Evolutionary conservation across 176 grass and related monocot species (phyloP).

Genomic region (Hordeum marinum): DNA sequence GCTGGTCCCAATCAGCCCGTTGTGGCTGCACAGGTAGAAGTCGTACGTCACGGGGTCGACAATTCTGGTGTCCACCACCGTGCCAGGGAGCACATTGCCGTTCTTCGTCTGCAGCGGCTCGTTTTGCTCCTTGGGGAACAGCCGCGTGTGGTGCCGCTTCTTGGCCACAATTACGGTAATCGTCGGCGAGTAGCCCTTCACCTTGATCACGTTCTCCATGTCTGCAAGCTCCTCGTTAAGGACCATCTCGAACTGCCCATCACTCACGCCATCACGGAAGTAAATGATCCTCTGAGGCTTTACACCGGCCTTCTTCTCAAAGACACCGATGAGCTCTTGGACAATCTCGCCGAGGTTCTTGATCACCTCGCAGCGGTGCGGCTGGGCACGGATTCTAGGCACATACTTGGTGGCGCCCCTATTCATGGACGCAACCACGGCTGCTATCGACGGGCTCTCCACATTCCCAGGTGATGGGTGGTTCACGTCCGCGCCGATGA

Average conservation of each 20-base stretch:
- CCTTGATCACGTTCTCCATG: conserved; percentile 40
- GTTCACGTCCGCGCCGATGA: conserved; percentile 64
- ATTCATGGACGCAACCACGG: conserved; percentile 44
- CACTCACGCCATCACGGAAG: conserved; percentile 69
- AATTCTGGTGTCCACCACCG: conserved; percentile 56
- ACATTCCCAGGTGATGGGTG: conserved; percentile 36
- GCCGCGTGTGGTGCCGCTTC: conserved; percentile 56
- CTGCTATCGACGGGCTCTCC: conserved; percentile 58
- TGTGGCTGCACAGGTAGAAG: conserved; percentile 72
- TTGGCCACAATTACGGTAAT: conserved; percentile 59
- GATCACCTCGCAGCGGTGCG: conserved; percentile 52
- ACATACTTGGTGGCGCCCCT: conserved; percentile 41
- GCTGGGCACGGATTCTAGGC: conserved; percentile 44
- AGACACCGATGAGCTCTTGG: conserved; percentile 39
- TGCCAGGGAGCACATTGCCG: conserved; percentile 45
- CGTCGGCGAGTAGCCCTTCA: conserved; percentile 36
- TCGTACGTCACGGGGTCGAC: conserved; percentile 45
- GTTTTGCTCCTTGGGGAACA: conserved; percentile 40
- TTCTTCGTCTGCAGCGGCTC: conserved; percentile 16
- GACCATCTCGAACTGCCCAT: conserved; percentile 67
- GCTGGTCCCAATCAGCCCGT: conserved; percentile 47
- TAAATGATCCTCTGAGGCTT: conserved; percentile 56
- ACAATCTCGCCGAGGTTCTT: conserved; percentile 47
- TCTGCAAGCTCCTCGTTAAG: conserved; percentile 58
- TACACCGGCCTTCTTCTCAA: conserved; percentile 19